Percentiles rank a stretch among this genome's conserved stretches.
Evolutionary conservation across 2,329 filamentous ascomycete genomes (phyloP).

Genomic region (Epichloe glyceriae): DNA sequence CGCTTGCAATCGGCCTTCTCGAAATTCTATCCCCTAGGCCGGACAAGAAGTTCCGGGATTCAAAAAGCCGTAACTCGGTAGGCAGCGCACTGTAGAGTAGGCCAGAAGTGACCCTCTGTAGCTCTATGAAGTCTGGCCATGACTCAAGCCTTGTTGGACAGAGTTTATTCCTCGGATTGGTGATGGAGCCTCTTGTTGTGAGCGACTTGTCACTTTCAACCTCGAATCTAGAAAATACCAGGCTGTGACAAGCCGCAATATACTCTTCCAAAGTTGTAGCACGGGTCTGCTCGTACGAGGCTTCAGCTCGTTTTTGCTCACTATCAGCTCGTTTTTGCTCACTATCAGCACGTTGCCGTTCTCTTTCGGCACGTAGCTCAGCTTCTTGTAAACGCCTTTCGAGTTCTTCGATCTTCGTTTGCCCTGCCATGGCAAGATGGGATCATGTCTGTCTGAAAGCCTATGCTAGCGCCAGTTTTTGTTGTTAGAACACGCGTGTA

Average conservation of each 20-base stretch:
- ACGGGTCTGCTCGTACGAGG: constrained; percentile 10
- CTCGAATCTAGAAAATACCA: constrained; percentile 13
- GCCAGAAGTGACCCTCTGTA: constrained; percentile 1
- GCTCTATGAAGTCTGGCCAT: constrained; percentile 12
- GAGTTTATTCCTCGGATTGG: constrained; percentile 17
- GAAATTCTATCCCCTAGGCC: not conserved
- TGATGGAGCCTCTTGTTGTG: constrained; percentile 15
- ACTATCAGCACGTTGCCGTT: not conserved
- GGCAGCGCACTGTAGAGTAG: not conserved
- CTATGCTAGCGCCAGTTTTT: no score
- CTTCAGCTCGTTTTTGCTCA: not conserved
- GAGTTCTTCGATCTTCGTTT: not conserved
- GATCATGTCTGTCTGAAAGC: no score
- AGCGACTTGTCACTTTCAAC: constrained; percentile 15
- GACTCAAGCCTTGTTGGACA: constrained; percentile 16
- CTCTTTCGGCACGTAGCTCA: no score
- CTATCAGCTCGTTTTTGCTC: not conserved
- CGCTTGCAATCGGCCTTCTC: not conserved
- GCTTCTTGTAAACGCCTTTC: not conserved
- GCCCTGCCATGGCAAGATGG: not conserved
- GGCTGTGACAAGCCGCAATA: constrained; percentile 16
- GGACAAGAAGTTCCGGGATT: not conserved
- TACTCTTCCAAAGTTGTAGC: constrained; percentile 19
- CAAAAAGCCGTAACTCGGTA: not conserved
- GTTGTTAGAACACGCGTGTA: no score